Evolutionary conservation across 176 grass and related monocot genomes (phyloP).

Genomic region (Eragrostis curvula): DNA sequence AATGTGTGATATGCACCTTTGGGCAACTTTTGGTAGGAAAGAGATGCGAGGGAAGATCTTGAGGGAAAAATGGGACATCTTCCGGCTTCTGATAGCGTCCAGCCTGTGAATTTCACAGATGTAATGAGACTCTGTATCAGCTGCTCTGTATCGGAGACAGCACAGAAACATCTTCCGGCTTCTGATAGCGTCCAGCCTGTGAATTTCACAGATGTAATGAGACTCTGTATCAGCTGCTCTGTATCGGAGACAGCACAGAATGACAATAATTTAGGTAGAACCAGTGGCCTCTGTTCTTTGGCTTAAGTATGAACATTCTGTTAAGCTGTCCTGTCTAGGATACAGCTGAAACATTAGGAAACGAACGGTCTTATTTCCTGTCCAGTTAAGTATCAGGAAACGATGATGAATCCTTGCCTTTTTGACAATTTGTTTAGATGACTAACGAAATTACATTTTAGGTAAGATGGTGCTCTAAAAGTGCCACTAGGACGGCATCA

Average conservation of each 20-base stretch:
- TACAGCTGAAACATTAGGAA: neutral
- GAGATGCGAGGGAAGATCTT: constrained; percentile 58
- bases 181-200: constrained; percentile 78
- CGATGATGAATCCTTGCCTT: neutral
- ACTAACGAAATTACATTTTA: neutral
- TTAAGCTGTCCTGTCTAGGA: neutral
- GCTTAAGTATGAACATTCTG: neutral
- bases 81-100: constrained; percentile 86
- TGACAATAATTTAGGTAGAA: neutral
- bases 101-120: constrained; percentile 43
- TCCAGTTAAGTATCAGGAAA: neutral
- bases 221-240: neutral
- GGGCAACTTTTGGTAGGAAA: constrained; percentile 39
- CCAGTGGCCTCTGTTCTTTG: neutral
- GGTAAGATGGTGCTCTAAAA: no score
- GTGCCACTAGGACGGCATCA: no score
- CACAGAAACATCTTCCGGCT: constrained; percentile 62
- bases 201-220: constrained; percentile 16
- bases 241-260: neutral
- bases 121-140: neutral
- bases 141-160: neutral
- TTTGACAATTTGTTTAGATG: neutral
- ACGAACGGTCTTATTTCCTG: neutral
- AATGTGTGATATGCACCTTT: constrained; percentile 43
- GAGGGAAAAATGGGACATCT: constrained; percentile 82